A percentile compares a stretch with the other conserved stretches of the same genome.
phyloP scores from a whole-genome alignment of 2,329 filamentous ascomycete genomes.

The Phialocephala subalpina region DNA sequence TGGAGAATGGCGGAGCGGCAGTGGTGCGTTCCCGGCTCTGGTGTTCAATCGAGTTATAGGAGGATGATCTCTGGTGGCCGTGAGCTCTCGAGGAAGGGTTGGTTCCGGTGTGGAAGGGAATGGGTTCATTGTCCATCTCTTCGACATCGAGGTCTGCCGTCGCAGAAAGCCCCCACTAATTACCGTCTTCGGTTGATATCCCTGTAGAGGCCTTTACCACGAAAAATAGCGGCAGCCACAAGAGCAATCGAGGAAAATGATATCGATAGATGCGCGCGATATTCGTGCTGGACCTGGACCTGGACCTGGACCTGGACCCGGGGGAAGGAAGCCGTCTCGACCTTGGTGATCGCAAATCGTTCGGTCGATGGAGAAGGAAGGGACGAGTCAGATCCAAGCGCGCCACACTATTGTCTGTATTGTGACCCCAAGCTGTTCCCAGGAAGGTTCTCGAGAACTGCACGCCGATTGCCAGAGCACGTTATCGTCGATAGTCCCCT shows the following conservation, averaged over 20 bases:
- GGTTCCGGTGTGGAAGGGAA: constrained; percentile 20
- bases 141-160: constrained; percentile 9
- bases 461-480: background rate
- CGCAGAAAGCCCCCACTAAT: background rate
- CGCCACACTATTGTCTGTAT: constrained; percentile 7
- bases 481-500: background rate
- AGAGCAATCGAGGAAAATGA: constrained; percentile 1
- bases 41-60: constrained; percentile 15
- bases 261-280: constrained; percentile 6
- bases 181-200: constrained; percentile 6
- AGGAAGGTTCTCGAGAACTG: background rate
- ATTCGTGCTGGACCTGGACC: constrained; percentile 4
- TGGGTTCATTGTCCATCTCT: constrained; percentile 16
- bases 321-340: background rate
- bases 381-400: constrained; percentile 4
- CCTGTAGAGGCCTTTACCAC: background rate
- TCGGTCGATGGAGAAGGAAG: background rate
- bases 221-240: background rate
- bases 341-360: background rate
- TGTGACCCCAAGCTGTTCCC: background rate
- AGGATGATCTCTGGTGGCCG: constrained; percentile 25
- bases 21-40: constrained; percentile 26
- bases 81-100: constrained; percentile 6
- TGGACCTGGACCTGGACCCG: too few species aligned
- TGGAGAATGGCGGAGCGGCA: constrained; percentile 16